These are phyloP conservation scores for Torulaspora delbrueckii DNA, from an alignment of 805 yeast species.

Conservation along the genomic window DNA sequence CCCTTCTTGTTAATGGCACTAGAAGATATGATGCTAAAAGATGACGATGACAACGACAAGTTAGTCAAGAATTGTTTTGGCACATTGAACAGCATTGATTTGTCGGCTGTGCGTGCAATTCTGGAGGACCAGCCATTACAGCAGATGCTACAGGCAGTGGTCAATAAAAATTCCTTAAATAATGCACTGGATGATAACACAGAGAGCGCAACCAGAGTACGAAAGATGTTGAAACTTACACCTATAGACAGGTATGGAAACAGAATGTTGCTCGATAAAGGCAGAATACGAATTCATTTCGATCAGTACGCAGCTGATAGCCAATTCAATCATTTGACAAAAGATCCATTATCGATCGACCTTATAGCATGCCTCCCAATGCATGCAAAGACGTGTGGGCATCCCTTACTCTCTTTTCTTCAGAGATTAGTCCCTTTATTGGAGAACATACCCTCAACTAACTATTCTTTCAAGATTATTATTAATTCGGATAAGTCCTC, in stretches of 20 bases:
- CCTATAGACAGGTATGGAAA: conserved; percentile 22
- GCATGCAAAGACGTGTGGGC: conserved; percentile 25
- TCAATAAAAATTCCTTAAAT: conserved; percentile 14
- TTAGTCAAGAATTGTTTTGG: conserved; percentile 23
- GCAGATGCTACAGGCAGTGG: conserved; percentile 21
- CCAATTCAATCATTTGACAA: conserved; percentile 35
- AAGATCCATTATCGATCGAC: conserved; percentile 31
- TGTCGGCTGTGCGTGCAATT: conserved; percentile 17
- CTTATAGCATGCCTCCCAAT: conserved; percentile 18
- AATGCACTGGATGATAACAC: conserved; percentile 5
- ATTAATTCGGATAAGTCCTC: conserved; percentile 39
- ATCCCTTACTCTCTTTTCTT: conserved; percentile 28
- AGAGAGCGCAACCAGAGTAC: conserved; percentile 8
- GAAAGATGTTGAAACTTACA: conserved; percentile 14
- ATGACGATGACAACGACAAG: conserved; percentile 4
- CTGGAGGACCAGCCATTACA: conserved; percentile 19
- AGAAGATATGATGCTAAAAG: conserved; percentile 31
- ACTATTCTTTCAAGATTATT: conserved; percentile 36
- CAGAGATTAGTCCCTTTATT: conserved; percentile 34
- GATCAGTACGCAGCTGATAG: conserved; percentile 35
- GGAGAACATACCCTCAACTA: conserved; percentile 38
- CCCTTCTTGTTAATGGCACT: conserved; percentile 53
- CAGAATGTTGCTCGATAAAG: conserved; percentile 16
- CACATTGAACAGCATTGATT: conserved; percentile 27
- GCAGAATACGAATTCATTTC: conserved; percentile 25